These are phyloP conservation scores for Cephaloascus fragrans DNA, from an alignment of 805 yeast species.

Conservation along the genomic window DNA sequence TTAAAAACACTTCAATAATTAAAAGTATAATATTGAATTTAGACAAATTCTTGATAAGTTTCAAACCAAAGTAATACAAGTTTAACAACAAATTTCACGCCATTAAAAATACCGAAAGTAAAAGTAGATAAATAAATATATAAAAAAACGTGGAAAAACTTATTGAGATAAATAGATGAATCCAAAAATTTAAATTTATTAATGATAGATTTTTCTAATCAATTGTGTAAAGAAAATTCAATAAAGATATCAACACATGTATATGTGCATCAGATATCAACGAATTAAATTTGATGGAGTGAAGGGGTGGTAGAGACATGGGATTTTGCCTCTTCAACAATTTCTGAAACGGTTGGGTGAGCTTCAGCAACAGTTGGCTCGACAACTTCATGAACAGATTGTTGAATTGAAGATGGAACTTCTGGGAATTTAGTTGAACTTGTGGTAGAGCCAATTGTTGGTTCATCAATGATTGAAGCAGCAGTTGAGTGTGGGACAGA, in stretches of 20 bases:
- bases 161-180: too few relatives aligned
- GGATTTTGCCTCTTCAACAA: background rate
- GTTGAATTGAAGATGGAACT: conserved; percentile 19
- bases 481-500: background rate
- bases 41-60: background rate
- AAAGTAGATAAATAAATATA: too few relatives aligned
- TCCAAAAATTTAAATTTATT: too few relatives aligned
- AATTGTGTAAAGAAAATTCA: too few relatives aligned
- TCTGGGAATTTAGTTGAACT: conserved; percentile 31
- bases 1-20: background rate
- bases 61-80: background rate
- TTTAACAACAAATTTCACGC: background rate
- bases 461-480: conserved; percentile 2
- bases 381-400: conserved; percentile 1
- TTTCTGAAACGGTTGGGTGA: background rate
- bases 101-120: background rate
- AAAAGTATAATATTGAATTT: background rate
- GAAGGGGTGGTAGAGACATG: background rate
- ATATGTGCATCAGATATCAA: too few relatives aligned
- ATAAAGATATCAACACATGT: too few relatives aligned
- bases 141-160: too few relatives aligned
- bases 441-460: conserved; percentile 17
- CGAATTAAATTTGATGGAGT: background rate
- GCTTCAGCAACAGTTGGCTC: background rate
- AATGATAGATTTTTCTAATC: too few relatives aligned